Percentiles rank a stretch among this genome's conserved stretches.
Conservation (phyloP, 2,329 filamentous ascomycete genomes). For the Alternaria panax region DNA sequence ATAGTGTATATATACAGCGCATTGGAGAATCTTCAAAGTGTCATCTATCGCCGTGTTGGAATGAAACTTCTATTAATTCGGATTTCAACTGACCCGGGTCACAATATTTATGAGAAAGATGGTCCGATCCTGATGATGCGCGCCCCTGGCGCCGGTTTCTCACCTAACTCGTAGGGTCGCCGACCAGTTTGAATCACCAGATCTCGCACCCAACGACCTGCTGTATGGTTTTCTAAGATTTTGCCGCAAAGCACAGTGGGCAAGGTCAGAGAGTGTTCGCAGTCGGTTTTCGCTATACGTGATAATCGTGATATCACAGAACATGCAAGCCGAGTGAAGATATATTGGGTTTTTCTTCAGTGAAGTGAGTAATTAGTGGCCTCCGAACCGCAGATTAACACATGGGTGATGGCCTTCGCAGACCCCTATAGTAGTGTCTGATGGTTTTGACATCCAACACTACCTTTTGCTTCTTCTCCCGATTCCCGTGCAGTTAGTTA, state of each 20-base stretch:
- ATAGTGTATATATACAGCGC: slow-evolving; percentile 40
- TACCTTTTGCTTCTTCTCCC: neutral
- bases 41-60: neutral
- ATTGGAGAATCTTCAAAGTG: slow-evolving; percentile 4
- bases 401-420: neutral
- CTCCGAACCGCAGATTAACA: neutral
- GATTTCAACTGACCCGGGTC: neutral
- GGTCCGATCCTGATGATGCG: neutral
- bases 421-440: neutral
- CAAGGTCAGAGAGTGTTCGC: neutral
- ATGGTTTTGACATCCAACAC: neutral
- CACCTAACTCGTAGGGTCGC: neutral
- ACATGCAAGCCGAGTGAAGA: neutral
- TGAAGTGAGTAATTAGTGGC: neutral
- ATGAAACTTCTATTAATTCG: neutral
- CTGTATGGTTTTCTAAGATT: neutral
- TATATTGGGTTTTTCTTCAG: neutral
- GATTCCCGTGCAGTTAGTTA: neutral
- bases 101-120: neutral
- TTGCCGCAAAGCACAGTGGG: neutral
- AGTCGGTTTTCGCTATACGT: neutral
- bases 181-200: neutral
- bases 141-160: neutral
- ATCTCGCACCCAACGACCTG: neutral
- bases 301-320: neutral